These are phyloP conservation scores for Ophiostoma sp. DNA, from an alignment of 2,329 filamentous ascomycete genomes.

Conservation along the genomic window DNA sequence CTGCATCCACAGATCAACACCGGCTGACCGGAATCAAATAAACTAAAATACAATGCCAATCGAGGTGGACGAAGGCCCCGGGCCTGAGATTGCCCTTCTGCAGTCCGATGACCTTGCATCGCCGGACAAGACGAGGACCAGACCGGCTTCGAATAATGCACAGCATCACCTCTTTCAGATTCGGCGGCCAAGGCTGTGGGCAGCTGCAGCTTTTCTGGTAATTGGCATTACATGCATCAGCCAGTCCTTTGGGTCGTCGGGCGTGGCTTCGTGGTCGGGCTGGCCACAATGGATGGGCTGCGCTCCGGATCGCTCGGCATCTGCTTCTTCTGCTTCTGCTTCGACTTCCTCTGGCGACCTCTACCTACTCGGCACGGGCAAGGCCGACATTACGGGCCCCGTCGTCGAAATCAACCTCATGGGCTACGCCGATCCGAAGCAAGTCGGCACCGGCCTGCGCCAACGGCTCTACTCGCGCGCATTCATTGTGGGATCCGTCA, in stretches of 20 bases:
- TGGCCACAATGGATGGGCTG: not conserved
- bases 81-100: not conserved
- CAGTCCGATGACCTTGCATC: not conserved
- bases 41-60: no score
- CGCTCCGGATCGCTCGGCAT: not conserved
- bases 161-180: not conserved
- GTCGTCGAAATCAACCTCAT: conserved; percentile 87
- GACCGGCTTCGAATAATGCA: not conserved
- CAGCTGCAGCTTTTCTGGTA: not conserved
- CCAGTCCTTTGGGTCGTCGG: not conserved
- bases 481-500: conserved; percentile 72
- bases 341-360: not conserved
- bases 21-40: no score
- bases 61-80: not conserved
- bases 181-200: not conserved
- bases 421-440: conserved; percentile 74
- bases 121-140: not conserved
- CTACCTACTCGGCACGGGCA: conserved; percentile 49
- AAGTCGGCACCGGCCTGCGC: conserved; percentile 75
- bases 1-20: no score
- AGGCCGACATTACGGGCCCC: conserved; percentile 57
- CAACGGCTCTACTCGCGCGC: conserved; percentile 81
- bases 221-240: not conserved
- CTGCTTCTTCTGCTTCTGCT: no score
- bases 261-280: not conserved